Conservation (phyloP, 768 basidiomycete genomes). For the Leccinum olivaceopallidum region DNA sequence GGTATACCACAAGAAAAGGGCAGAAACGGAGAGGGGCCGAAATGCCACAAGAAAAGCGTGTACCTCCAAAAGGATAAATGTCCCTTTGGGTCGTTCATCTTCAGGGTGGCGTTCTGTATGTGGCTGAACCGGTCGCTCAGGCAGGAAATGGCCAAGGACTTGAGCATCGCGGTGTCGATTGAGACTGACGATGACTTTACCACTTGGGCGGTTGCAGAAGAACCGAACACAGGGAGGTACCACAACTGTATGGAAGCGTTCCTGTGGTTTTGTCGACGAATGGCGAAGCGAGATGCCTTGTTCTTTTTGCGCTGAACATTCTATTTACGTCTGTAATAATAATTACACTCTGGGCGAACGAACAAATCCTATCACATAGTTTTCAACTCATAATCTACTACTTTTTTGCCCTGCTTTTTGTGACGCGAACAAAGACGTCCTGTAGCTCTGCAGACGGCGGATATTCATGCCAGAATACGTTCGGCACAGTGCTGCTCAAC, state of each 20-base stretch:
- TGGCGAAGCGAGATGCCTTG: neutral
- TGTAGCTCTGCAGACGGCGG: too few relatives aligned
- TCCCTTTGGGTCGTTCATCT: neutral
- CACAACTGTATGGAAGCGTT: conserved; percentile 11
- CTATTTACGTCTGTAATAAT: too few relatives aligned
- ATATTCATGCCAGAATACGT: too few relatives aligned
- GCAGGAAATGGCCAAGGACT: neutral
- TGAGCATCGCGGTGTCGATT: too few relatives aligned
- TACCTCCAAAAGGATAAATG: neutral
- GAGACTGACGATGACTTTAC: neutral
- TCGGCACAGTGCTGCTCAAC: too few relatives aligned
- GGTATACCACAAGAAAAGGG: conserved; percentile 1
- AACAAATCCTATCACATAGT: too few relatives aligned
- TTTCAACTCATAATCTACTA: too few relatives aligned
- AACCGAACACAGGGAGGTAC: neutral
- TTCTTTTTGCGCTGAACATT: neutral
- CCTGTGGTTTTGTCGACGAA: conserved; percentile 5
- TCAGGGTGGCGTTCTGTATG: neutral
- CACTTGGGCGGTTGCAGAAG: neutral
- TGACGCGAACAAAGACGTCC: too few relatives aligned
- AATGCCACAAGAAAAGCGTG: neutral
- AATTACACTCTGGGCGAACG: too few relatives aligned
- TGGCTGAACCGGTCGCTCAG: neutral
- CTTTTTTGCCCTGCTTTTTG: too few relatives aligned
- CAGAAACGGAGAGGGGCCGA: neutral